Evolutionary conservation across 176 grass and related monocot species (phyloP).

Genomic region (Alloteropsis semialata): DNA sequence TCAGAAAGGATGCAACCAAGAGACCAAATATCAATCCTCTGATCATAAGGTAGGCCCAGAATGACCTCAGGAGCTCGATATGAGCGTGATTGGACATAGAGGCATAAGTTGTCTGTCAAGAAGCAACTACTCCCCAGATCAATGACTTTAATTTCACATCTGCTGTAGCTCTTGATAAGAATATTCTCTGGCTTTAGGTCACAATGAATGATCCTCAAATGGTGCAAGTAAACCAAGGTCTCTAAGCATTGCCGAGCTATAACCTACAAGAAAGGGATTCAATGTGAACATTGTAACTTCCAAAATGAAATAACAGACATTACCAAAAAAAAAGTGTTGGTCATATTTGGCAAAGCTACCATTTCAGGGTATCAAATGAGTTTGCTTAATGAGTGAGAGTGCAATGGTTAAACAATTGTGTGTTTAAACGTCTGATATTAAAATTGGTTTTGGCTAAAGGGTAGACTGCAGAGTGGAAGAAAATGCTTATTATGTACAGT

Average conservation of each 20-base stretch:
- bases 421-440: background rate
- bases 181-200: conserved; percentile 97
- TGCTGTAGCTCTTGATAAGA: conserved; percentile 97
- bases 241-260: conserved; percentile 95
- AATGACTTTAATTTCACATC: conserved; percentile 97
- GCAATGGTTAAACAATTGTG: background rate
- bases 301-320: background rate
- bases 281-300: background rate
- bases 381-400: background rate
- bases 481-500: background rate
- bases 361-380: background rate
- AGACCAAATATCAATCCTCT: conserved; percentile 97
- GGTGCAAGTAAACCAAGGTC: conserved; percentile 81
- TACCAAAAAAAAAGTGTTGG: background rate
- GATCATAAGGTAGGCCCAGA: conserved; percentile 90
- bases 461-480: background rate
- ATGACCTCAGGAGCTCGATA: conserved; percentile 98
- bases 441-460: background rate
- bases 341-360: background rate
- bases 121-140: conserved; percentile 99
- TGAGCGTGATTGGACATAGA: conserved; percentile 96
- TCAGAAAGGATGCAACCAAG: conserved; percentile 96
- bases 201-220: conserved; percentile 88
- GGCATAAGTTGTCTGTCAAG: conserved; percentile 72
- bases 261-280: conserved; percentile 41